These are phyloP conservation scores for Aphanoascus verrucosus DNA, from an alignment of 2,329 filamentous ascomycete genomes.

Conservation along the genomic window DNA sequence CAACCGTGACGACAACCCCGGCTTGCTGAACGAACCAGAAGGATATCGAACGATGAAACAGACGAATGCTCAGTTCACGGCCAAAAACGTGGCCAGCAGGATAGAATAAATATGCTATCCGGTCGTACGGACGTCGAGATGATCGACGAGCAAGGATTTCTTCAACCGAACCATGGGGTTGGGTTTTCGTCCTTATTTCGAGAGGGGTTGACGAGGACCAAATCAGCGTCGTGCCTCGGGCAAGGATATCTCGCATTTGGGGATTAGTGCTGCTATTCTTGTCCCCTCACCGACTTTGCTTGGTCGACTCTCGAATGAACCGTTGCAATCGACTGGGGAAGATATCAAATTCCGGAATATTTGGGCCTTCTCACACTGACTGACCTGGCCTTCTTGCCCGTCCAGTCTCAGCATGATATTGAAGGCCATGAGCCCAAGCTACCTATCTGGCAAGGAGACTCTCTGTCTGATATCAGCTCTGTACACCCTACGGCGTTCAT, in stretches of 20 bases:
- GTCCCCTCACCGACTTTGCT: not conserved
- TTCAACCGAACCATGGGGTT: constrained; percentile 8
- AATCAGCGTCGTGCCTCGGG: constrained; percentile 3
- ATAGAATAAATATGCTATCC: constrained; percentile 1
- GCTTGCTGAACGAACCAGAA: no score
- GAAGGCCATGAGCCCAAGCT: not conserved
- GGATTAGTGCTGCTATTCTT: not conserved
- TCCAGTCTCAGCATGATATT: not conserved
- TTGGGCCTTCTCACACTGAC: not conserved
- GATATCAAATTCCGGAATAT: no score
- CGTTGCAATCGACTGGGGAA: not conserved
- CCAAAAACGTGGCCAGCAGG: not conserved
- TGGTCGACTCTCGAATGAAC: not conserved
- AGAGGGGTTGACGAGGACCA: not conserved
- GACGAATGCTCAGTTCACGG: not conserved
- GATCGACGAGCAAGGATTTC: constrained; percentile 9
- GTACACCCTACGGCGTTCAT: not conserved
- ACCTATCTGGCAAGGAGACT: not conserved
- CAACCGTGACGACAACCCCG: not conserved
- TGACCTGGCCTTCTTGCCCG: not conserved
- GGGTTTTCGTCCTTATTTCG: constrained; percentile 3
- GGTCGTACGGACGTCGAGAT: not conserved
- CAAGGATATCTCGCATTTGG: constrained; percentile 2
- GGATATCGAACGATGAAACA: not conserved
- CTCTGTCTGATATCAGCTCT: not conserved